Evolutionary conservation across 2,329 filamentous ascomycete genomes (phyloP).

Genomic region (Aspergillus sp.): DNA sequence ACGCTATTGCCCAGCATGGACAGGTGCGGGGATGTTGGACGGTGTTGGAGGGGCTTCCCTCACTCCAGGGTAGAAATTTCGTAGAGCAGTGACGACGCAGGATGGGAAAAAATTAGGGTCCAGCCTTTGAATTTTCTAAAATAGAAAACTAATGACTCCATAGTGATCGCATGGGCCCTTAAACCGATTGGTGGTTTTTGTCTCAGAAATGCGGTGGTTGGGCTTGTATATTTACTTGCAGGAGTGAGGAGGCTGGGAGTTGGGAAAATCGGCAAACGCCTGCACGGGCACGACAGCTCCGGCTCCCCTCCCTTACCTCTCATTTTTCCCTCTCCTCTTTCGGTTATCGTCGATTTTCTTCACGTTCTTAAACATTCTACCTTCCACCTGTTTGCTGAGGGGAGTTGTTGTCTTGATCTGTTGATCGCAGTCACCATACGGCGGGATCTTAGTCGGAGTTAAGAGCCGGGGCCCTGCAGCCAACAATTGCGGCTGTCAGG

Average conservation of each 20-base stretch:
- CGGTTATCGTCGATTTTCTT: conserved; percentile 11
- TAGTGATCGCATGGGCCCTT: not conserved
- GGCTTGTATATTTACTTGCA: conserved; percentile 22
- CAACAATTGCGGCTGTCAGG: conserved; percentile 7
- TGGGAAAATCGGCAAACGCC: conserved; percentile 22
- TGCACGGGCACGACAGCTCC: not conserved
- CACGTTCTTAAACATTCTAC: conserved; percentile 5
- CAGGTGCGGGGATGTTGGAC: conserved; percentile 6
- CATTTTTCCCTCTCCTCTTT: conserved; percentile 14
- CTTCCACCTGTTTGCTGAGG: conserved; percentile 16
- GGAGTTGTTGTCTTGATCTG: not conserved
- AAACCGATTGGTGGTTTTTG: conserved; percentile 15
- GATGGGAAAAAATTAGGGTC: not conserved
- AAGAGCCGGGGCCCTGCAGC: conserved; percentile 7
- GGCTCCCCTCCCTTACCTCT: conserved; percentile 15
- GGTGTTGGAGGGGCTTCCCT: not conserved
- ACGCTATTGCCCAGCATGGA: not conserved
- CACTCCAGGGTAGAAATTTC: not conserved
- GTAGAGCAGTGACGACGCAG: not conserved
- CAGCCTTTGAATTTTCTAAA: conserved; percentile 7
- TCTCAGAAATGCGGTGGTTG: conserved; percentile 37
- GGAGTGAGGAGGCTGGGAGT: conserved; percentile 34
- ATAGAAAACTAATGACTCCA: not conserved
- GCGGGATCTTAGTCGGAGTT: conserved; percentile 1
- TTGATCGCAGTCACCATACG: conserved; percentile 1